Evolutionary conservation across 768 basidiomycete genomes (phyloP).

Genomic region (Lactarius pseudohatsudake): DNA sequence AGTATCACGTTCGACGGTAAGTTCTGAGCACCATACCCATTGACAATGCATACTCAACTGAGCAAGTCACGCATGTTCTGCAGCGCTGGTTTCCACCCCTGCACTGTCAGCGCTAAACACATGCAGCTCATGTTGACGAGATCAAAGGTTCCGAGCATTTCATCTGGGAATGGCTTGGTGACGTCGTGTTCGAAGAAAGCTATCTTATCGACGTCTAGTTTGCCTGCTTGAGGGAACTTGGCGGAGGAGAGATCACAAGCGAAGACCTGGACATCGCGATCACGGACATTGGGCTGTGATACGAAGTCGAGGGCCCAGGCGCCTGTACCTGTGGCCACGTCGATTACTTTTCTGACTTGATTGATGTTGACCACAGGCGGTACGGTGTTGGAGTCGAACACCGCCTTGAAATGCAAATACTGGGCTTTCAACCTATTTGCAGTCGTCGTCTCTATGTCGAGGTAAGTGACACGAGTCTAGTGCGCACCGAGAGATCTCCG

Average conservation of each 20-base stretch:
- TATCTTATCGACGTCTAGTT: background rate
- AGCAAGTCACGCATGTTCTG: background rate
- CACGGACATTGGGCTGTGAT: background rate
- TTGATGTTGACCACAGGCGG: background rate
- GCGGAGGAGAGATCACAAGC: background rate
- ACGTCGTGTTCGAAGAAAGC: slow-evolving; percentile 10
- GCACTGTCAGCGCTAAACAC: background rate
- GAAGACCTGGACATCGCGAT: slow-evolving; percentile 2
- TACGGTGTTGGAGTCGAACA: background rate
- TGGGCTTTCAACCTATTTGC: slow-evolving; percentile 1
- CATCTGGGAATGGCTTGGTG: slow-evolving; percentile 3
- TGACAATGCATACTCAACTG: background rate
- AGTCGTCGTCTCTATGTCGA: background rate
- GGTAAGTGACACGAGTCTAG: background rate
- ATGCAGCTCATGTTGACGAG: background rate
- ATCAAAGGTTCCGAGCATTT: background rate
- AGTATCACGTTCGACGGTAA: background rate
- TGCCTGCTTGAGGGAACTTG: background rate
- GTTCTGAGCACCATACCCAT: background rate
- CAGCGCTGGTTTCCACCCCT: background rate
- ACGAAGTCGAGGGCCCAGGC: background rate
- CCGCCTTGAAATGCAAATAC: background rate
- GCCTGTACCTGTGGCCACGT: background rate
- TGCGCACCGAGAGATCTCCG: background rate
- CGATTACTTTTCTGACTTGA: background rate